These are phyloP conservation scores for Epichloe sylvatica DNA, from an alignment of 2,329 filamentous ascomycete species.

Conservation along the genomic window DNA sequence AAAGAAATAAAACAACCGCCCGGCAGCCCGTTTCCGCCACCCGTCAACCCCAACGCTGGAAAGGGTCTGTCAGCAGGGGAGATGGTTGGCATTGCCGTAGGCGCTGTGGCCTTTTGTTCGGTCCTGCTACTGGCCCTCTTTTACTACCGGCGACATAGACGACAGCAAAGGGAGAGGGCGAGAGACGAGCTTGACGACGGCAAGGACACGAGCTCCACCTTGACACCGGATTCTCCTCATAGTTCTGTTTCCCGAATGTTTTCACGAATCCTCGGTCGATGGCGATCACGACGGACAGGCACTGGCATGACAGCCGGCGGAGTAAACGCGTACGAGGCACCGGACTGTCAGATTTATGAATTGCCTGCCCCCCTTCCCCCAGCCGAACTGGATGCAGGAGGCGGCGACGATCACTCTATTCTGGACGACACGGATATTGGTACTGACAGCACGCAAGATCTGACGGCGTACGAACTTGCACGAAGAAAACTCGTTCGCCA, in stretches of 20 bases:
- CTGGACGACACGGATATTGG: constrained; percentile 28
- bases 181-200: constrained; percentile 17
- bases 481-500: constrained; percentile 37
- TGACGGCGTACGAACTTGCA: constrained; percentile 37
- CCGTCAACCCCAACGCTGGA: constrained; percentile 10
- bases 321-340: constrained; percentile 19
- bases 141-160: constrained; percentile 21
- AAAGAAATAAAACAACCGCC: constrained; percentile 27
- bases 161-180: constrained; percentile 16
- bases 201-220: constrained; percentile 24
- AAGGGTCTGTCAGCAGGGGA: constrained; percentile 25
- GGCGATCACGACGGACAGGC: constrained; percentile 15
- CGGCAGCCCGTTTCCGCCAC: constrained; percentile 34
- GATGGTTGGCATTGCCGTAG: constrained; percentile 33
- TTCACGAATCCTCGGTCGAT: constrained; percentile 27
- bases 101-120: constrained; percentile 21
- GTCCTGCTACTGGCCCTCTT: constrained; percentile 17
- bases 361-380: constrained; percentile 32
- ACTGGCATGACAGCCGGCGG: constrained; percentile 10
- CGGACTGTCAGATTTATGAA: constrained; percentile 37
- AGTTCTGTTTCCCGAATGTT: constrained; percentile 19
- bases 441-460: constrained; percentile 23
- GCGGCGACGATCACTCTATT: constrained; percentile 21
- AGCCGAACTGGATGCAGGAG: constrained; percentile 33
- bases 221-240: constrained; percentile 14